Conservation (phyloP, 2,329 filamentous ascomycete species). For the Trichoderma lentiforme region DNA sequence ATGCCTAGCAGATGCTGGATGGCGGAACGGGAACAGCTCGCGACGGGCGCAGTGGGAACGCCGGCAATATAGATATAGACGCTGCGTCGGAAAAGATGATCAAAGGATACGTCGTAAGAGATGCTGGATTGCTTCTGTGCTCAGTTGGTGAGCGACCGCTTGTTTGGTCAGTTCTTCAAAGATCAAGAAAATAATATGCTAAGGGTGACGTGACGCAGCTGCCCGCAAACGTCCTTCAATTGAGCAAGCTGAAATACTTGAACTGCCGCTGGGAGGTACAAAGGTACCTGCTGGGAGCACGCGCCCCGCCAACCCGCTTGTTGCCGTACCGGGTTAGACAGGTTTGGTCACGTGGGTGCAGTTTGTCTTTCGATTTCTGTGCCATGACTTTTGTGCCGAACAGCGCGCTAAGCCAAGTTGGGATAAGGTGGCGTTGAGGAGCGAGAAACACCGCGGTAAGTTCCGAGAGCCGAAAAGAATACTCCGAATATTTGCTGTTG, state of each 20-base stretch:
- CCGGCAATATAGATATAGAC: not conserved
- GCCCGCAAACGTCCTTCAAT: constrained; percentile 18
- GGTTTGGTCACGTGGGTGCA: not conserved
- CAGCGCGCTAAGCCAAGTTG: not conserved
- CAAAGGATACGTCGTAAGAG: not conserved
- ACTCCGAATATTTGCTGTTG: not conserved
- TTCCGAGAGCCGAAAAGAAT: not conserved
- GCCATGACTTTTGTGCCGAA: not conserved
- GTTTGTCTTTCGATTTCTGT: not conserved
- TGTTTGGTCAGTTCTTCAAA: not conserved
- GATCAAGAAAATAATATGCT: not conserved
- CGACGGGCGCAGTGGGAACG: not conserved
- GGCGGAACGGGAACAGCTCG: not conserved
- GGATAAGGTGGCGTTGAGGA: not conserved
- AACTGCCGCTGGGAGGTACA: not conserved
- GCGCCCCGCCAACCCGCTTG: not conserved
- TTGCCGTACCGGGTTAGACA: not conserved
- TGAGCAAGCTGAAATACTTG: constrained; percentile 12
- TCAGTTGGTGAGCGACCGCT: not conserved
- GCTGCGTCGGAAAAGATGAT: not conserved
- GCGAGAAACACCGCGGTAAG: not conserved
- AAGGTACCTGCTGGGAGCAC: not conserved
- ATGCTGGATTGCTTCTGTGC: not conserved
- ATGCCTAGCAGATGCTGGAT: not conserved
- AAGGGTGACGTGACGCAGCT: constrained; percentile 19